Conservation (phyloP, 768 basidiomycete genomes). For the Postia placenta region DNA sequence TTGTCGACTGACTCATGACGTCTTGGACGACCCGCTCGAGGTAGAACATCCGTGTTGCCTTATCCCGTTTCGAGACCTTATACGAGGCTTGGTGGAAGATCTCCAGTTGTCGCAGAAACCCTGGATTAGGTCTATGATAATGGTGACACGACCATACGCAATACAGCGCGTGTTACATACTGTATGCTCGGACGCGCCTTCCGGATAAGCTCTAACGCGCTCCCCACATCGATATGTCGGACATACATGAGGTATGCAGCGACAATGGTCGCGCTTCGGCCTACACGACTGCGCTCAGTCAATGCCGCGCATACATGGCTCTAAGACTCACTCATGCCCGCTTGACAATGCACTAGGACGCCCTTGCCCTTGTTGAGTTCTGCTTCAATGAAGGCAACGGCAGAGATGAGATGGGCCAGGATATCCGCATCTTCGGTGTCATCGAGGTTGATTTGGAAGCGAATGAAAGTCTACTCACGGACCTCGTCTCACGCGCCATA, state of each 20-base stretch:
- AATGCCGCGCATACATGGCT: not conserved
- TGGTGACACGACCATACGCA: not conserved
- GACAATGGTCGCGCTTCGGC: slow-evolving; percentile 79
- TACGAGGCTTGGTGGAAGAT: slow-evolving; percentile 71
- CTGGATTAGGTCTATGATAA: slow-evolving; percentile 72
- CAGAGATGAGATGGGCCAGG: slow-evolving; percentile 68
- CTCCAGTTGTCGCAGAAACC: slow-evolving; percentile 78
- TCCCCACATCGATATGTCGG: slow-evolving; percentile 44
- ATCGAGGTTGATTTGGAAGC: slow-evolving; percentile 73
- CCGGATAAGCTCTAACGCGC: slow-evolving; percentile 65
- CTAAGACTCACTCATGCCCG: slow-evolving; percentile 71
- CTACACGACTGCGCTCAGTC: slow-evolving; percentile 28
- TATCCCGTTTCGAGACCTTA: slow-evolving; percentile 60
- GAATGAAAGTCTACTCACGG: slow-evolving; percentile 61
- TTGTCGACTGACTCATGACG: slow-evolving; percentile 61
- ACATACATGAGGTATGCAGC: slow-evolving; percentile 88
- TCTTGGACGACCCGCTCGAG: slow-evolving; percentile 69
- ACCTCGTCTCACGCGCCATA: not conserved
- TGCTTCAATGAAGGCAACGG: slow-evolving; percentile 77
- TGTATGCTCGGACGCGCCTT: slow-evolving; percentile 61
- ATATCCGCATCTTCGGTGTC: slow-evolving; percentile 74
- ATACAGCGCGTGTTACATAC: slow-evolving; percentile 36
- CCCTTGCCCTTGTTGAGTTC: slow-evolving; percentile 71
- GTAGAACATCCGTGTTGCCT: slow-evolving; percentile 76
- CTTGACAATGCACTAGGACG: slow-evolving; percentile 87